Base-by-base conservation (phyloP, 2,329 filamentous ascomycete genomes). In the Ophiocordyceps polyrhachis-furcata region DNA sequence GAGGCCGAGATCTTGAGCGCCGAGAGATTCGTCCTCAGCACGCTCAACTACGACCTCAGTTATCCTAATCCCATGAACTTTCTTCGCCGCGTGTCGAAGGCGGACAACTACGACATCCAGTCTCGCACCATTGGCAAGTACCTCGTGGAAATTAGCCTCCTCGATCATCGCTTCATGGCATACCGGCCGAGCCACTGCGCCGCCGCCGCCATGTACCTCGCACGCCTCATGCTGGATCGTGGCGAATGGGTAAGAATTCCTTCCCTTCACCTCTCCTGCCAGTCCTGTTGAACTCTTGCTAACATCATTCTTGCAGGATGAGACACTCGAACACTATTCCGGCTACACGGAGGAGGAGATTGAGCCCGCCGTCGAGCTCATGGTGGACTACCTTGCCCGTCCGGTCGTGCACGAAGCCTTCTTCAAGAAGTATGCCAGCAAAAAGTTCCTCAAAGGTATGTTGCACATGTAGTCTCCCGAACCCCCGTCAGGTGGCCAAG, bases 21-120 rank as follows among this genome's bases (percentile, higher is more conserved):
- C n/a, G 91, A 98, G 66, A 83, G 91, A 52, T 94, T 93, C 61
- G 81, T 98, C 52, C 79, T 98, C 44, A 76, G 78, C 52, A 87
- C 87, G 6, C 75, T 98, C 49, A 82, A 95, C 67, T 98, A 95
- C 62, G 89, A 98, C 60, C 78, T 98, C 51, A 95, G 88, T 69
- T 98, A 95, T 59, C 91, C 91, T 46, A 98, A 98, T 66, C 91
- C 91, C 20, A 98, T 98, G 91, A 98, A 98, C 74, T 98, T 98
- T 69, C 77, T 98, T 49, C 85, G 91, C 51, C 84, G 93, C 53
- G 94, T 98, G 64, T 96, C 89, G 49, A 98, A 98, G 72, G 93
- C 91, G 57, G 93, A 98, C 68, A 91, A 93, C 70, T 98, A 98
- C 66, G 89, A 98, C 64, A 94, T 96, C 56, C 86, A 95, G 63